Evolutionary conservation across 306 rosid species (phyloP), one percentile per base, ranked within the genome.

Genomic region (Trifolium fragiferum): DNA sequence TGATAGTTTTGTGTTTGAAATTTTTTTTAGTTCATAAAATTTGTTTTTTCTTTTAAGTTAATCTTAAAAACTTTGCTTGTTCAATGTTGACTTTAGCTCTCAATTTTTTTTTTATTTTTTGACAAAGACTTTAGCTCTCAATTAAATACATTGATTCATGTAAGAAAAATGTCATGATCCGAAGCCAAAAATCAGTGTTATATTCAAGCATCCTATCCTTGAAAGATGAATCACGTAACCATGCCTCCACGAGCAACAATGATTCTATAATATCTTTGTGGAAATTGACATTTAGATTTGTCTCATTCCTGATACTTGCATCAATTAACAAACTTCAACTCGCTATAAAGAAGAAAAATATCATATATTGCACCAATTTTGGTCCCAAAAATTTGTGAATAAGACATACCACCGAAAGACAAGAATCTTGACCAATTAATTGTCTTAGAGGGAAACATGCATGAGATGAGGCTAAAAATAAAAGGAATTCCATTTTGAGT

Each of bases 191-290:
- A 51, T 23, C 6, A 51, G 21, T 18, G 12, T 25, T 10, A 55
- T 55, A 27, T 30, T 55, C 62, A 55, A 55, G 41, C 38, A 82
- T 78, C 74, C 33, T 41, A 78, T 68, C 44, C 61, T 46, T 37
- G 35, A 73, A 61, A 61, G 67, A 62, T 68, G 63, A 74, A 74
- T 78, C 77, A 74, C 80, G 59, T 66, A 70, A 78, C 70, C 78
- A 54, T 63, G 62, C 49, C 58, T 23, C 72, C 75, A 51, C 75
- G 46, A 73, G 46, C 77, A 40, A 77, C 77, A 74, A 72, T 16
- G 51, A 78, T 35, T 53, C 32, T 21, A 73, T 33, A 15, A 75
- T 47, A 72, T 66, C 75, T 72, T 66, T 68, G 30, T 78, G 35
- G 74, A 82, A 54, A 44, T 76, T 12, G 18, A 33, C 60, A 35